phyloP scores from a whole-genome alignment of 768 basidiomycete genomes.

The Trichaptum fuscoviolaceum region DNA sequence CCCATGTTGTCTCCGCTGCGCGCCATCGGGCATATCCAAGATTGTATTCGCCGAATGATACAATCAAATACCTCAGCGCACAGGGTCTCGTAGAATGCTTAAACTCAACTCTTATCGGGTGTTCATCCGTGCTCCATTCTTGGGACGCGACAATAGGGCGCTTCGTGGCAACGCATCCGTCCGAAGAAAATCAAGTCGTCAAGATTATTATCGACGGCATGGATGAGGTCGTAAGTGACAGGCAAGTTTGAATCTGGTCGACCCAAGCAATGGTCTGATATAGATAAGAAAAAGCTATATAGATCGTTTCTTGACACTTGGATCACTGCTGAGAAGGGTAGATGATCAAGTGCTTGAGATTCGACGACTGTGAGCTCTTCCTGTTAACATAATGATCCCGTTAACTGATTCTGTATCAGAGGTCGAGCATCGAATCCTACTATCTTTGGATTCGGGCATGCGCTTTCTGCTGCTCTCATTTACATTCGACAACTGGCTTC shows the following conservation, averaged over 20 bases:
- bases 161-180: constrained; percentile 45
- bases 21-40: constrained; percentile 55
- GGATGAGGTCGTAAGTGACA: constrained; percentile 49
- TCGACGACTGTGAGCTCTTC: constrained; percentile 40
- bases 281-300: constrained; percentile 39
- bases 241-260: constrained; percentile 32
- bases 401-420: constrained; percentile 24
- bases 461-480: constrained; percentile 49
- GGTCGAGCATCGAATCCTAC: constrained; percentile 45
- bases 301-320: constrained; percentile 61
- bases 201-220: constrained; percentile 48
- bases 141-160: constrained; percentile 56
- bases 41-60: constrained; percentile 32
- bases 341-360: constrained; percentile 47
- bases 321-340: constrained; percentile 60
- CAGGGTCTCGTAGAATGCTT: constrained; percentile 48
- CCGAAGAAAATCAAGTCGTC: constrained; percentile 28
- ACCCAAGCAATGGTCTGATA: background rate
- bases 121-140: constrained; percentile 57
- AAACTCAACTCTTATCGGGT: constrained; percentile 54
- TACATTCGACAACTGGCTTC: constrained; percentile 38
- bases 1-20: constrained; percentile 46
- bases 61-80: constrained; percentile 40
- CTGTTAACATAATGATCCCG: background rate
- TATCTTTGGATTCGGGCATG: constrained; percentile 62